Conservation (phyloP, 805 yeast species). For the Ogataea methanolica region DNA sequence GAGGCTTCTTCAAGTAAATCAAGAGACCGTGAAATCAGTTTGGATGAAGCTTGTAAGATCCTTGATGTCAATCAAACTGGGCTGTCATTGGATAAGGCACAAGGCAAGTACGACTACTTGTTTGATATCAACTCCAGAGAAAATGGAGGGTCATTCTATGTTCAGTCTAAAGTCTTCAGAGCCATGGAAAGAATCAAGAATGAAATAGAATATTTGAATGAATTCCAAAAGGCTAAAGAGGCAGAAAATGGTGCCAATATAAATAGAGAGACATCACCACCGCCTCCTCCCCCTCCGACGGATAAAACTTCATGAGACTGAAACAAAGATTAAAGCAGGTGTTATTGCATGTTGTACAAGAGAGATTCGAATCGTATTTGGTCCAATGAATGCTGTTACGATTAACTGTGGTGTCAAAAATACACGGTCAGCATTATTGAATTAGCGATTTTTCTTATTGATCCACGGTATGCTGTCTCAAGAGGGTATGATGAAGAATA, state of each 20-base stretch:
- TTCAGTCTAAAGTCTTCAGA: conserved; percentile 89
- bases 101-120: conserved; percentile 71
- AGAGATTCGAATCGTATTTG: not conserved
- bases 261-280: not conserved
- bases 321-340: too few relatives aligned
- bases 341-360: too few relatives aligned
- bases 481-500: too few relatives aligned
- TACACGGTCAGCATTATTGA: too few relatives aligned
- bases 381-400: too few relatives aligned
- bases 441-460: too few relatives aligned
- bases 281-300: not conserved
- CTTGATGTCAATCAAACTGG: conserved; percentile 66
- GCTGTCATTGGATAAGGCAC: conserved; percentile 53
- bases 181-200: conserved; percentile 88
- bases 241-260: not conserved
- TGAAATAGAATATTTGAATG: conserved; percentile 62
- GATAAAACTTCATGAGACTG: not conserved
- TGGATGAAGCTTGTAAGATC: conserved; percentile 90
- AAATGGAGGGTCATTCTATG: conserved; percentile 91
- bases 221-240: conserved; percentile 29
- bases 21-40: conserved; percentile 70
- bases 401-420: too few relatives aligned
- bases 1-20: conserved; percentile 38
- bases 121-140: conserved; percentile 89
- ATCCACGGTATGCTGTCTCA: too few relatives aligned